Base-by-base conservation (phyloP, 2,329 filamentous ascomycete genomes). In the Penicillium sp. region DNA sequence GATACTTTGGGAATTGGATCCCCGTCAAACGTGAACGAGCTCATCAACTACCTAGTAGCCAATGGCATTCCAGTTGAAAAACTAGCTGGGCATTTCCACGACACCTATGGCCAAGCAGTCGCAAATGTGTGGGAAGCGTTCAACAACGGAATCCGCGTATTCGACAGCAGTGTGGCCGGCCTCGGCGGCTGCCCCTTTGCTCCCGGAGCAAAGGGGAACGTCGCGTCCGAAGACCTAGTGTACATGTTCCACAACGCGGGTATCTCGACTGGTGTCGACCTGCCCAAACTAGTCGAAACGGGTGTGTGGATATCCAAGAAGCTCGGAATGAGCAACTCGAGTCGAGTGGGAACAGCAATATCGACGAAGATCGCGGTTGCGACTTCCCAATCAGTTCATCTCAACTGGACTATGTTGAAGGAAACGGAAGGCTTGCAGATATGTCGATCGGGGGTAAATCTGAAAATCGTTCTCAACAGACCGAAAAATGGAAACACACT, bases 1-100 rank as follows among this genome's bases (percentile, higher is more conserved):
- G 92, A 96, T 68, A 97, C 92, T 0, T 93, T 92, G 0, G 92
- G 92, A 16, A 92, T 95, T 83, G 92, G 92, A 31, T 95, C 90
- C 47, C 67, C 69, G 43, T 62, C 54, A 11, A 64, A 70, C 18
- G 71, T 74, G 1, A 64, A 60, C 18, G 58, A 52, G 5, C 60
- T 78, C 2, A 45, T 78, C 8, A 47, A 55, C 4, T 70, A 71
- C 43, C 64, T 78, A 4, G 51, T 64, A 0, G 43, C 60, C 2
- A 59, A 69, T 24, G 88, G 87, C 0, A 81, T 95, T 16, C 81
- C 87, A 18, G 82, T 81, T 51, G 84, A 86, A 64, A 87, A 90
- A 64, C 75, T 95, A 10, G 90, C 90, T 0, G 86, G 92, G 76
- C 91, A 96, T 73, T 93, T 95, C 67, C 91, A 96, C 72, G 90